Base-by-base conservation (phyloP, 2,329 filamentous ascomycete genomes). In the Teratosphaeria gauchensis region DNA sequence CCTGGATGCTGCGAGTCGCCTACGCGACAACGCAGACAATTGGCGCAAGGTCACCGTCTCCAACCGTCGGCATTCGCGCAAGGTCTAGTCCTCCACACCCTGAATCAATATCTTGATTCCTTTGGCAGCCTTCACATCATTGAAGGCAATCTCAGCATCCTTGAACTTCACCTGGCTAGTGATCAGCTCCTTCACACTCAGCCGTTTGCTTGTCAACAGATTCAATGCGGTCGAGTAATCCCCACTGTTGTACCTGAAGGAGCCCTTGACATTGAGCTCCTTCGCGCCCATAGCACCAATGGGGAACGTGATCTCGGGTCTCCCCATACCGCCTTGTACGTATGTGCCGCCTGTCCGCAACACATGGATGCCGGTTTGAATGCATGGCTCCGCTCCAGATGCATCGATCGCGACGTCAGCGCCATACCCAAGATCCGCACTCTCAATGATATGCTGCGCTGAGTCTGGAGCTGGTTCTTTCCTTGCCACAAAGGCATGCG, bases 261-360 rank as follows among this genome's bases (percentile, higher is more conserved):
- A 92, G 24, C 92, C 92, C 71, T 87, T 89, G 53, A 89, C 82
- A 11, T 86, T 95, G 56, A 96, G 80, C 78, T 97, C 92, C 78
- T 96, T 96, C 55, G 86, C 81, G 73, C 91, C 95, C 70, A 95
- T 80, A 4, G 89, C 87, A 83, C 92, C 89, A 72, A 97, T 95
- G 56, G 92, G 92, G 78, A 96, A 96, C 8, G 76, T 88, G 73
- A 96, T 92, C 69, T 96, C 89, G 46, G 84, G 75, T 71, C 87
- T 88, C 69, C 92, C 92, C 90, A 96, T 95, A 58, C 92, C 92
- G 60, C 86, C 90, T 76, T 95, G 90, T 8, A 95, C 75, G 65
- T 78, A 80, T n/a, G 76, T 77, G 8, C 77, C 77, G 8, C 77
- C 77, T 59, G 73, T 71, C 32, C 77, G 66, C 48, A 77, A 82